Evolutionary conservation across 176 grass and related monocot genomes (phyloP).

Genomic region (Oryza australiensis): DNA sequence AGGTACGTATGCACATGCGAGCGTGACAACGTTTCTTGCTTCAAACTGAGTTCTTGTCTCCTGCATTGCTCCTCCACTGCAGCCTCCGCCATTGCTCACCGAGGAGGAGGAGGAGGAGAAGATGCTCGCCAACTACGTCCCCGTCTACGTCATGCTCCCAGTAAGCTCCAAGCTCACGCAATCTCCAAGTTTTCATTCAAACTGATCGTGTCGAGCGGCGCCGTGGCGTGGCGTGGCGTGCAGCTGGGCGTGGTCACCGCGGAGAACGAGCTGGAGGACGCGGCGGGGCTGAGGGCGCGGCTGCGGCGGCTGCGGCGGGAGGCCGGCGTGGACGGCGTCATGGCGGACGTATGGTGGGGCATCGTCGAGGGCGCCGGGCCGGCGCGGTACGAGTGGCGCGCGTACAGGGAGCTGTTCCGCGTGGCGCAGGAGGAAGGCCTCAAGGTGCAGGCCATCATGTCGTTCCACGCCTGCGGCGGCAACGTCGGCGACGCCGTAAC

Average conservation of each 20-base stretch:
- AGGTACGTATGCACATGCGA: background rate
- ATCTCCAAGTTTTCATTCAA: background rate
- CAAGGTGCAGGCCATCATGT: constrained; percentile 84
- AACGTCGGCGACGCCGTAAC: constrained; percentile 68
- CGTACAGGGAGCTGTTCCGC: constrained; percentile 62
- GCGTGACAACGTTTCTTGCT: background rate
- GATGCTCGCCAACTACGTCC: constrained; percentile 69
- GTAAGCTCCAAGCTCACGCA: constrained; percentile 33
- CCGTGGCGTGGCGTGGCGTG: background rate
- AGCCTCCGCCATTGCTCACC: constrained; percentile 35
- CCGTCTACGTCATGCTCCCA: constrained; percentile 84
- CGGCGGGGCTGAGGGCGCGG: constrained; percentile 40
- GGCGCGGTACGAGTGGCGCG: constrained; percentile 58
- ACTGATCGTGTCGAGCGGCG: background rate
- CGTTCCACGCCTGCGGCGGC: constrained; percentile 82
- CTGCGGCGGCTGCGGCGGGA: constrained; percentile 48
- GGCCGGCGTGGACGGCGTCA: constrained; percentile 61
- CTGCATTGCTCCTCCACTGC: background rate
- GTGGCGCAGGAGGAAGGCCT: constrained; percentile 53
- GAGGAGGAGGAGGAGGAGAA: constrained; percentile 56
- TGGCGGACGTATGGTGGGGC: constrained; percentile 88
- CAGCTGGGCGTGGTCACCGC: constrained; percentile 60
- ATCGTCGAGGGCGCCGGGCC: constrained; percentile 55
- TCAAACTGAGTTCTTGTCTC: background rate
- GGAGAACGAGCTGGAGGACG: constrained; percentile 50